Evolutionary conservation across 73 alveolate genomes (phyloP), one percentile per base, ranked within the genome.

Genomic region (Stentor coeruleus): DNA sequence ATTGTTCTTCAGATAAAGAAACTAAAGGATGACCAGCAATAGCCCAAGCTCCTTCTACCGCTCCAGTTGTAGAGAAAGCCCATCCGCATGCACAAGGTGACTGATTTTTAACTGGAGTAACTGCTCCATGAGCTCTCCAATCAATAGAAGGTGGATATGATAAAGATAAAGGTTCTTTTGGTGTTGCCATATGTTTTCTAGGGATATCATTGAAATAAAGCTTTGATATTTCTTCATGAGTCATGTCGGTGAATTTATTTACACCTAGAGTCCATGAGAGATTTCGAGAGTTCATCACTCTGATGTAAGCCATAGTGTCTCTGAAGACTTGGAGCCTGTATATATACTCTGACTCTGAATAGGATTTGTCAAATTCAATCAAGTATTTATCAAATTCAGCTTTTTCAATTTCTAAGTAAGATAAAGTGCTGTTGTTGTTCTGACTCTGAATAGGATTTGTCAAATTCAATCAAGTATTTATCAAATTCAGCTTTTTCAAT

Each of bases 61-160:
- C 89, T 28, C 97, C 97, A 11, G 84, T 90, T 0, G 97, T 59
- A 36, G 96, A 72, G 84, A 94, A 93, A 1, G 98, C 96, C 96
- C 97, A 94, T 83, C 97, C 88, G 11, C 95, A 87, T 33, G 95
- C 97, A 36, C 99, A 93, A 33, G 74, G 33, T 31, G 95, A 94
- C 86, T 94, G 92, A 81, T 94, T 89, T 60, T 89, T 80, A 11
- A 90, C 93, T 3, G 86, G 85, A 33, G 90, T 39, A 15, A 92
- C 95, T 2, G 49, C 88, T 0, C 94, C 94, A 59, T 77, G 30
- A 15, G 74, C 77, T 73, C 93, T 87, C 97, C 96, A 92, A 82
- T 93, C 96, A n/a, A 38, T 39, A 41, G 91, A 35, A 77, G 60
- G 37, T 31, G 88, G 87, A n/a, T 38, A 82, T 3, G 74, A 35